These are phyloP conservation scores for Cercospora nicotianae DNA, from an alignment of 2,329 filamentous ascomycete genomes.

Conservation along the genomic window DNA sequence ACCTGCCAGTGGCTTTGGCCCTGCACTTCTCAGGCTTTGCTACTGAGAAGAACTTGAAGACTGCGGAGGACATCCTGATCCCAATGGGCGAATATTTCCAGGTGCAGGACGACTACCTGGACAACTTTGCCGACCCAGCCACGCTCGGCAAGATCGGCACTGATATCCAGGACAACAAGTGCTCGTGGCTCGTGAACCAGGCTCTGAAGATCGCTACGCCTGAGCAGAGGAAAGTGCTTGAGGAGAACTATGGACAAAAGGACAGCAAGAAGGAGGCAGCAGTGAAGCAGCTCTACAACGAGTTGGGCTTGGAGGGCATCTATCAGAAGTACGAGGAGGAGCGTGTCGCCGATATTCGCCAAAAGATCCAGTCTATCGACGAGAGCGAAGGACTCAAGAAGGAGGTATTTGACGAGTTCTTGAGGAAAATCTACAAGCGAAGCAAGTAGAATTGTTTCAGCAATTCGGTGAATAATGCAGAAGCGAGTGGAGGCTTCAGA, in stretches of 20 bases:
- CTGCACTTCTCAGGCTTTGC: constrained; percentile 83
- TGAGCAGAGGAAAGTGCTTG: constrained; percentile 83
- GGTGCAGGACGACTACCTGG: constrained; percentile 97
- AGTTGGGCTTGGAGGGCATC: constrained; percentile 77
- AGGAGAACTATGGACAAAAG: constrained; percentile 93
- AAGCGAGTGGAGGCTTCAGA: background rate
- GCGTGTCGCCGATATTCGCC: constrained; percentile 72
- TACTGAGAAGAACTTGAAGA: constrained; percentile 83
- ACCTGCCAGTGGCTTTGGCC: constrained; percentile 90
- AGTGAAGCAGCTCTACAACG: constrained; percentile 85
- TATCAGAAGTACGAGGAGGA: constrained; percentile 91
- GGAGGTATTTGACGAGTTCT: constrained; percentile 82
- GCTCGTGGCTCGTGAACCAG: constrained; percentile 97
- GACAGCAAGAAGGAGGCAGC: constrained; percentile 76
- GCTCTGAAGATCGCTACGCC: constrained; percentile 76
- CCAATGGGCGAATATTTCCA: constrained; percentile 99
- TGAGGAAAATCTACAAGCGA: constrained; percentile 97
- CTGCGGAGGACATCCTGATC: constrained; percentile 87
- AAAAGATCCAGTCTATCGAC: constrained; percentile 75
- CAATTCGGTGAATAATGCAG: background rate
- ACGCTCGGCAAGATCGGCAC: constrained; percentile 98
- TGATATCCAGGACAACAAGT: constrained; percentile 99
- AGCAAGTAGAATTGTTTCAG: constrained; percentile 66
- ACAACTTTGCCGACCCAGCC: constrained; percentile 91
- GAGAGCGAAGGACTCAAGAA: constrained; percentile 88